Evolutionary conservation across 2,329 filamentous ascomycete species (phyloP), one percentile per base, ranked within the genome.

Genomic region (Neoscytalidium dimidiatum): DNA sequence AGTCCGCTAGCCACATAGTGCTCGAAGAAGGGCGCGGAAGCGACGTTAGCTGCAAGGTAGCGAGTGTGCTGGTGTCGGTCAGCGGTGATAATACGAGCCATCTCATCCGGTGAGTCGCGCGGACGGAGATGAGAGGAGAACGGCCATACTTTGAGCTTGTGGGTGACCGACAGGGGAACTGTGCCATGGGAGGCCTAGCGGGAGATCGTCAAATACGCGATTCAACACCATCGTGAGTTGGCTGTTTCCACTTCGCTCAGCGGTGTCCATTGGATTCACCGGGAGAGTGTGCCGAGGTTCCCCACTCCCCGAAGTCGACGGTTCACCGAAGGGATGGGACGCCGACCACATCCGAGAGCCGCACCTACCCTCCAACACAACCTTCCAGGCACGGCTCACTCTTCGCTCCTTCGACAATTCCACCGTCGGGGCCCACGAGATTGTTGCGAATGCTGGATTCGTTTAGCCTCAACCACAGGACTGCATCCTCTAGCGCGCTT

Each of bases 391-490:
- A 8, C 53, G 35, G 14, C 26, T 43, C 14, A 13, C 4, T 31
- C 9, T 6, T n/a, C 38, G n/a, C 17, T 11, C 38, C 6, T 1
- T 29, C 31, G 9, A 56, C 31, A n/a, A 14, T 4, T 38, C 26
- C 53, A 14, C 21, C 14, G 14, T 23, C 5, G 23, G 35, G 8
- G 19, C 23, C 53, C 4, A n/a, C 28, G 13, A 26, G 21, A 7
- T 17, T 23, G 23, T 61, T 23, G n/a, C 21, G 28, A 49, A 7
- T 8, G 43, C 57, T 61, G 43, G 3, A 23, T 61, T 13, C 33
- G 58, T 35, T 19, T 46, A 46, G 56, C 56, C 23, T 60, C 56
- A 33, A 60, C 56, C 56, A 60, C 28, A 46, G 13, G 21, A 19
- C 28, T 11, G 14, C 28, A 4, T 11, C 17, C 33, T 60, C 56